Conservation (phyloP, 2,329 filamentous ascomycete species). For the Stagonosporopsis cucurbitacearum region DNA sequence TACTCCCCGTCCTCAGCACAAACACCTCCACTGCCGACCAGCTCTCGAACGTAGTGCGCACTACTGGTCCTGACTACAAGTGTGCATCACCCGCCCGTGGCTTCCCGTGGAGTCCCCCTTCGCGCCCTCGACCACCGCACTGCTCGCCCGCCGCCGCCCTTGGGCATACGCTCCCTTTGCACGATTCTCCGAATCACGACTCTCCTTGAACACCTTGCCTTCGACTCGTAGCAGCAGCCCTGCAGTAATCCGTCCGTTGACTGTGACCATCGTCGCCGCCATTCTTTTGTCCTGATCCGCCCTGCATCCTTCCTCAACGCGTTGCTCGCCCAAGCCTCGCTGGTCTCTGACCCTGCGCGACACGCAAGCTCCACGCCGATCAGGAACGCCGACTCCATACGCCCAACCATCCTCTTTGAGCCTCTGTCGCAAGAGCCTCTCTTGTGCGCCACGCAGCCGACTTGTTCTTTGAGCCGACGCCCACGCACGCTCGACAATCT, state of each 20-base stretch:
- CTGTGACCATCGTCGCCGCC: constrained; percentile 26
- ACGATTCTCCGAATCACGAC: constrained; percentile 47
- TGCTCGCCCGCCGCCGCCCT: constrained; percentile 20
- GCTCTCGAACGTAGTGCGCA: constrained; percentile 43
- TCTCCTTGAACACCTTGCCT: constrained; percentile 33
- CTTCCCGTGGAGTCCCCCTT: constrained; percentile 27
- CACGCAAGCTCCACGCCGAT: constrained; percentile 29
- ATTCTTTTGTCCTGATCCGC: constrained; percentile 29
- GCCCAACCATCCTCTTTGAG: constrained; percentile 14
- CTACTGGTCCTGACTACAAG: constrained; percentile 30
- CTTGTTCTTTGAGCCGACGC: constrained; percentile 6
- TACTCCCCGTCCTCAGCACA: constrained; percentile 13
- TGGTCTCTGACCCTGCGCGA: constrained; percentile 26
- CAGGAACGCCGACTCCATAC: constrained; percentile 33
- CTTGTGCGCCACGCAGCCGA: constrained; percentile 6
- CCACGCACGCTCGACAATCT: constrained; percentile 13
- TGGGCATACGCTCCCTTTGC: constrained; percentile 44
- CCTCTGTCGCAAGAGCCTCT: constrained; percentile 16
- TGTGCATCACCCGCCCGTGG: constrained; percentile 45
- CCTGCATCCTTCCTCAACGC: not conserved
- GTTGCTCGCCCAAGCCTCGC: constrained; percentile 9
- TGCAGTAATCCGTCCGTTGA: constrained; percentile 29
- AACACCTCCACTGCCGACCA: constrained; percentile 42
- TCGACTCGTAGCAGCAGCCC: constrained; percentile 13
- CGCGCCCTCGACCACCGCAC: constrained; percentile 9